Conservation (phyloP, 2,329 filamentous ascomycete genomes). For the Xylaria sp. region DNA sequence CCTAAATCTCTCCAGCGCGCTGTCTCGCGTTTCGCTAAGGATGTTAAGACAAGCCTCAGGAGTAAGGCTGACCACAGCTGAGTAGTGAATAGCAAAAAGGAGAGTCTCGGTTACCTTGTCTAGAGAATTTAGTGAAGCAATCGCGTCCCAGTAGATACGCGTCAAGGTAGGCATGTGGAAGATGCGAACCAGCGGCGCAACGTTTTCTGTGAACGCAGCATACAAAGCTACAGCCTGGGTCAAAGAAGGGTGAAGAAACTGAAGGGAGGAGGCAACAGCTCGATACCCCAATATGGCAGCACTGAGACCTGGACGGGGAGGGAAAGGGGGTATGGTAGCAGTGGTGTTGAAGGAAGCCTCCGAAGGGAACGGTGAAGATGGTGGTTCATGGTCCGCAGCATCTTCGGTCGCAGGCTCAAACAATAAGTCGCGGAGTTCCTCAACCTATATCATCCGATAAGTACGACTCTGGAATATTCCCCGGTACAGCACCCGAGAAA, state of each 20-base stretch:
- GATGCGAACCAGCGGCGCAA: constrained; percentile 42
- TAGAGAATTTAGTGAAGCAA: constrained; percentile 33
- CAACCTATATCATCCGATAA: constrained; percentile 23
- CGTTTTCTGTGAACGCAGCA: constrained; percentile 40
- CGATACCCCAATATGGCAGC: constrained; percentile 41
- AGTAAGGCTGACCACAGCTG: constrained; percentile 62
- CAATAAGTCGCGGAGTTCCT: constrained; percentile 37
- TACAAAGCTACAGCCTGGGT: constrained; percentile 37
- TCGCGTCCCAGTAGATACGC: constrained; percentile 40
- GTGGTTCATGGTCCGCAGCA: background rate
- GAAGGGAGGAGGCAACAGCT: constrained; percentile 38
- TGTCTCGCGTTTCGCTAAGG: constrained; percentile 63
- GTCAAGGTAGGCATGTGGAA: constrained; percentile 47
- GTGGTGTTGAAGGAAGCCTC: constrained; percentile 11
- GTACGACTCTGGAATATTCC: background rate
- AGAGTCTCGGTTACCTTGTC: constrained; percentile 55
- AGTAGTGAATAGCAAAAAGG: constrained; percentile 71
- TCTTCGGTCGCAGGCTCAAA: constrained; percentile 26
- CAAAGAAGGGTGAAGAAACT: constrained; percentile 35
- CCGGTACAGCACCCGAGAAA: background rate
- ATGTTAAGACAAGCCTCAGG: constrained; percentile 57
- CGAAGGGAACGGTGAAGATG: constrained; percentile 11
- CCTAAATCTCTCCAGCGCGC: constrained; percentile 65
- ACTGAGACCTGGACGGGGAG: constrained; percentile 22
- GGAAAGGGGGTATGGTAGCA: background rate